These are phyloP conservation scores for Candida gorgasii DNA, from an alignment of 805 yeast genomes.

Conservation along the genomic window DNA sequence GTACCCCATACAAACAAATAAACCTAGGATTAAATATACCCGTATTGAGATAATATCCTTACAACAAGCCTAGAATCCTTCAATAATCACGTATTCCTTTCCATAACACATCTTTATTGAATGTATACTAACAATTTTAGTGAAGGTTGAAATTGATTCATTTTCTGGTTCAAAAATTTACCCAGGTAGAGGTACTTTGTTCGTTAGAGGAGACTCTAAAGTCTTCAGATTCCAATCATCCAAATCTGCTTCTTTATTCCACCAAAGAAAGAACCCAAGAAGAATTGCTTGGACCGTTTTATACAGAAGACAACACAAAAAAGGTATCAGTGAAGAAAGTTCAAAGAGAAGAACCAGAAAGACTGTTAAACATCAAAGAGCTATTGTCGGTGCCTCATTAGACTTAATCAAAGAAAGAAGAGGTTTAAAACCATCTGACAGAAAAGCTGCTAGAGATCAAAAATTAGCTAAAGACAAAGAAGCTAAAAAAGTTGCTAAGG, in stretches of 20 bases:
- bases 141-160: slow-evolving; percentile 99
- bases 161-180: slow-evolving; percentile 99
- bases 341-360: slow-evolving; percentile 96
- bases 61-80: not conserved
- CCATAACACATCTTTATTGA: not conserved
- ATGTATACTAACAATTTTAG: slow-evolving; percentile 43
- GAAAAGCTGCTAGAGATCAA: slow-evolving; percentile 96
- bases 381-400: slow-evolving; percentile 98
- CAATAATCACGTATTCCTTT: not conserved
- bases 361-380: slow-evolving; percentile 98
- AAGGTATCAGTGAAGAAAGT: slow-evolving; percentile 98
- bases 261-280: slow-evolving; percentile 99
- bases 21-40: not conserved
- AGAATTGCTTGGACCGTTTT: slow-evolving; percentile 99
- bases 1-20: not conserved
- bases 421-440: slow-evolving; percentile 91
- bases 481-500: slow-evolving; percentile 88
- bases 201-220: slow-evolving; percentile 99
- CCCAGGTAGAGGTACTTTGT: slow-evolving; percentile 99
- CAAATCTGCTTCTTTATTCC: slow-evolving; percentile 96
- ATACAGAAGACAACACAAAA: slow-evolving; percentile 99
- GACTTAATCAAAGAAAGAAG: slow-evolving; percentile 98
- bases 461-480: slow-evolving; percentile 82
- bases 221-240: slow-evolving; percentile 98
- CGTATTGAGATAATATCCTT: no score